Evolutionary conservation across 306 rosid species (phyloP).

Genomic region (Cicer arietinum): DNA sequence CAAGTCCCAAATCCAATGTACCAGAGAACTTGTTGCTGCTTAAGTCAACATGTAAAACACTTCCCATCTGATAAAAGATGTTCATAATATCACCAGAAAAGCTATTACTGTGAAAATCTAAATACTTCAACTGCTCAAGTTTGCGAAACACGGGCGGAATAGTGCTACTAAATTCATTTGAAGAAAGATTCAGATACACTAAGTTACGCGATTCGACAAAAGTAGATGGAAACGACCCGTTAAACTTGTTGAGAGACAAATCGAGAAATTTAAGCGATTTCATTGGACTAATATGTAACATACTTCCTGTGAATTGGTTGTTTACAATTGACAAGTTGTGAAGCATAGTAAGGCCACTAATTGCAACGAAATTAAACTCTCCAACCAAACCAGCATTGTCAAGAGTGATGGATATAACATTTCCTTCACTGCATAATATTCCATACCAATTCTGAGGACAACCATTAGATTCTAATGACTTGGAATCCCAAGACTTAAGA

Average conservation of each 20-base stretch:
- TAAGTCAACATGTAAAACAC: slow-evolving; percentile 67
- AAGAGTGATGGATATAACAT: slow-evolving; percentile 60
- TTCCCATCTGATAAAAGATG: slow-evolving; percentile 61
- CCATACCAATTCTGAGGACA: slow-evolving; percentile 82
- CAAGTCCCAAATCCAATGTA: slow-evolving; percentile 70
- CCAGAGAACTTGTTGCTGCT: slow-evolving; percentile 75
- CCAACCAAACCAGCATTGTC: slow-evolving; percentile 72
- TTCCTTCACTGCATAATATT: slow-evolving; percentile 60
- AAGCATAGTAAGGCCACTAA: slow-evolving; percentile 66
- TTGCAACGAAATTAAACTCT: slow-evolving; percentile 62
- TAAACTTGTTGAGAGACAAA: slow-evolving; percentile 68
- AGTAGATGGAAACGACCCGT: slow-evolving; percentile 54
- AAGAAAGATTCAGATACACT: slow-evolving; percentile 70
- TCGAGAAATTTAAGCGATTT: slow-evolving; percentile 64
- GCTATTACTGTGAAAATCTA: slow-evolving; percentile 60
- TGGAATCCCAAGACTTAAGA: slow-evolving; percentile 71
- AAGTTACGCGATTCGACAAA: slow-evolving; percentile 47
- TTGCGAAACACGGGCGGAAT: slow-evolving; percentile 59
- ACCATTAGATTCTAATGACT: slow-evolving; percentile 68
- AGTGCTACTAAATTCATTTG: slow-evolving; percentile 65
- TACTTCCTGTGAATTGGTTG: slow-evolving; percentile 68
- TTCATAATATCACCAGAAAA: slow-evolving; percentile 72
- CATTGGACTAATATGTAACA: slow-evolving; percentile 48
- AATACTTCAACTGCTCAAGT: slow-evolving; percentile 57
- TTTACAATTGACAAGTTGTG: slow-evolving; percentile 65